Base-by-base conservation (phyloP, 495 filamentous ascomycete genomes). In the Rhypophila decipiens region DNA sequence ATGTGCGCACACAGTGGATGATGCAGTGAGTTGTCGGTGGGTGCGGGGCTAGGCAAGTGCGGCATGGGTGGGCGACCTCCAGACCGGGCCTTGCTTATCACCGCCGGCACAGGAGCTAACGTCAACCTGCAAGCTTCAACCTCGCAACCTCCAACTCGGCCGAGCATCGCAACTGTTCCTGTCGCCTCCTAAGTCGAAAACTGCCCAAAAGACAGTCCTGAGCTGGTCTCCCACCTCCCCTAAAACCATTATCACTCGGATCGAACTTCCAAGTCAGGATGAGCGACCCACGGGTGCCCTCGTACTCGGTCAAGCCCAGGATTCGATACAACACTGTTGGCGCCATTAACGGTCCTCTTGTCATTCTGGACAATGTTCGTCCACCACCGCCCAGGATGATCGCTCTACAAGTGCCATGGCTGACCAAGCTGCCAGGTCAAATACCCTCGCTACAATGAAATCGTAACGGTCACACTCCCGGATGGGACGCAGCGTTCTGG, bases 241-340 rank as follows among this genome's bases (percentile, higher is more conserved):
- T 42, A 35, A 33, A 50, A n/a, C n/a, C 36, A 46, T 39, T 37
- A 17, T 17, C 18, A 24, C 17, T 42, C 11, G 40, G 39, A 24
- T 23, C n/a, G 36, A 33, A 13, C 13, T 15, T 21, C 10, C 19
- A 33, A 50, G 46, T 46, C 51, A 50, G 57, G 48, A 86, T 85
- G 84, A 78, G 76, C 61, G 88, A 95, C 69, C 86, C 87, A 48
- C 79, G 88, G 64, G 88, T 88, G 75, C 82, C 85, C 53, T 74
- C 76, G 39, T 79, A 78, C 71, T 76, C 71, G 58, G 77, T 95
- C 64, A 79, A 84, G 66, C 90, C 90, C 58, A 80, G 89, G 67
- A 79, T 95, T 63, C 79, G 87, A 50, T 99, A 99, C 77, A 99
- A 99, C 75, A 99, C 93, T 51, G 89, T 99, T 65, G 87, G 88